Evolutionary conservation across 2,329 filamentous ascomycete species (phyloP).

Genomic region (Alternaria solani): DNA sequence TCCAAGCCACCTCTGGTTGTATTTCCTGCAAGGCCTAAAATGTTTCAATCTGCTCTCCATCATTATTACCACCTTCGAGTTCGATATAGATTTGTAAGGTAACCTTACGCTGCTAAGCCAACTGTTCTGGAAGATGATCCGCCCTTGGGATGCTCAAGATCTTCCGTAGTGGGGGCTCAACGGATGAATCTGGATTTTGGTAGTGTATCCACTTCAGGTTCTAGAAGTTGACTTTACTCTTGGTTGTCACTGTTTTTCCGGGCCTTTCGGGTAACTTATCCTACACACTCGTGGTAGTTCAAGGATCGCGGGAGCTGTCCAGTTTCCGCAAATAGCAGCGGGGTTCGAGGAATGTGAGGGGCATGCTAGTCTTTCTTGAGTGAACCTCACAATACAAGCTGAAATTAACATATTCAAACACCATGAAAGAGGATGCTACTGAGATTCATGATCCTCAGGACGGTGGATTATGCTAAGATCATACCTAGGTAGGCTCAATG

Average conservation of each 20-base stretch:
- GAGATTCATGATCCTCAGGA: background rate
- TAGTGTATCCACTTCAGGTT: background rate
- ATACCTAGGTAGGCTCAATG: background rate
- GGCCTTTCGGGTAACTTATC: background rate
- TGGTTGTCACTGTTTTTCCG: background rate
- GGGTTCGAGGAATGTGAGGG: background rate
- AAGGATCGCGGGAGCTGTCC: background rate
- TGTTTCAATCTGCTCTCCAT: background rate
- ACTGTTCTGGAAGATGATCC: background rate
- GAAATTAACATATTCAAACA: background rate
- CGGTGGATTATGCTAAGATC: background rate
- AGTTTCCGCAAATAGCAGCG: background rate
- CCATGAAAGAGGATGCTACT: background rate
- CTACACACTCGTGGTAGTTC: background rate
- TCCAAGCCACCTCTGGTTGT: background rate
- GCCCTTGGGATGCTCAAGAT: background rate
- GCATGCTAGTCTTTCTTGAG: background rate
- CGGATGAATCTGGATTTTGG: background rate
- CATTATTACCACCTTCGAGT: background rate
- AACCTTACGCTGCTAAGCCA: background rate
- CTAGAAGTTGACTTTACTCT: background rate
- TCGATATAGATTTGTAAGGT: background rate
- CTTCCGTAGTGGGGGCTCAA: background rate
- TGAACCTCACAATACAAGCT: background rate
- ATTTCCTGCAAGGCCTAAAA: no score